A percentile compares a stretch with the other conserved stretches of the same genome.
Conservation (phyloP, 1,139 yeast genomes). For the Meyerozyma carpophila region DNA sequence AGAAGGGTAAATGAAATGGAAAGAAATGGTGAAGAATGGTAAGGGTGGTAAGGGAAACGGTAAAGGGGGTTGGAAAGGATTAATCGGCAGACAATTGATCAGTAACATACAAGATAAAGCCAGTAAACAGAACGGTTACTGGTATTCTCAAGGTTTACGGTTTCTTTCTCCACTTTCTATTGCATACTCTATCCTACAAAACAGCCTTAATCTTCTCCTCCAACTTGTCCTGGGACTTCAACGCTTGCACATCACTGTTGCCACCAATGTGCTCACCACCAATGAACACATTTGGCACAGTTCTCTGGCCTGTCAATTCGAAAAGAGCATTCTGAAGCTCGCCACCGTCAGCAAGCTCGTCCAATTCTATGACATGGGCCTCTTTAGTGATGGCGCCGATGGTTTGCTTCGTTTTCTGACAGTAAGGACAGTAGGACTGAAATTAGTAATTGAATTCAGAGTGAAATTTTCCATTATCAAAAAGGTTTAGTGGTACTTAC, state of each 20-base stretch:
- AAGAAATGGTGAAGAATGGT: no score
- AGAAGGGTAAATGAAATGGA: no score
- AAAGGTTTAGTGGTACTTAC: conserved; percentile 17
- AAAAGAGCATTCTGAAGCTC: conserved; percentile 71
- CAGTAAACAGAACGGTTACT: background rate
- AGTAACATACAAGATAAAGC: background rate
- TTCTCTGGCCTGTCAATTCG: conserved; percentile 80
- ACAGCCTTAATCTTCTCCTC: conserved; percentile 35
- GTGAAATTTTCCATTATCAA: background rate
- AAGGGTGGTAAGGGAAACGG: no score
- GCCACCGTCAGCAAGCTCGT: conserved; percentile 37
- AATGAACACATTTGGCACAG: conserved; percentile 91
- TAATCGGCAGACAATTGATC: no score
- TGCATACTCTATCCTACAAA: conserved; percentile 15
- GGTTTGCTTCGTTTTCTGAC: conserved; percentile 58
- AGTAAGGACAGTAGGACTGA: conserved; percentile 60
- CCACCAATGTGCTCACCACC: conserved; percentile 94
- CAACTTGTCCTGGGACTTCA: conserved; percentile 35
- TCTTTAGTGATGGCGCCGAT: conserved; percentile 46
- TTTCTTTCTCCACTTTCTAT: no score
- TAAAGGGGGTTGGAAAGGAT: no score
- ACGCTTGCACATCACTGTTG: conserved; percentile 74
- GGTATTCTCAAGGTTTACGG: no score
- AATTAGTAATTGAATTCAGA: conserved; percentile 12
- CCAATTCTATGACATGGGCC: conserved; percentile 64